These are phyloP conservation scores for Coemansia sp. DNA, from an alignment of 192 early-diverging fungal genomes.

Conservation along the genomic window DNA sequence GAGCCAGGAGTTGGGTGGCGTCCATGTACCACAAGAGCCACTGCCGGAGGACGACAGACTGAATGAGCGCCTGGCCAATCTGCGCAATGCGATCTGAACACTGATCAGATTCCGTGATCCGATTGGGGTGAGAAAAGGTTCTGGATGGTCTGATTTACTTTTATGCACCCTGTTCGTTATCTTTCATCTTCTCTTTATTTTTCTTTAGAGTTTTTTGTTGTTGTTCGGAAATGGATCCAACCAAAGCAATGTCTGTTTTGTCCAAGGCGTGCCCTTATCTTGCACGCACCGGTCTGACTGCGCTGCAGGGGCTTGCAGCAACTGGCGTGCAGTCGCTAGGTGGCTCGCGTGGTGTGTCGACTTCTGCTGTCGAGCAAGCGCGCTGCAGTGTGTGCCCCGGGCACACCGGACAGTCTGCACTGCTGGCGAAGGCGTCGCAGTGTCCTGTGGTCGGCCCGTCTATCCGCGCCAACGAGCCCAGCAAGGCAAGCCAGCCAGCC, in stretches of 20 bases:
- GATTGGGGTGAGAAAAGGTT: background rate
- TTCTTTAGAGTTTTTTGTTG: background rate
- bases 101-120: background rate
- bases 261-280: conserved; percentile 52
- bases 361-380: conserved; percentile 42
- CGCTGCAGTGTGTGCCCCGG: conserved; percentile 50
- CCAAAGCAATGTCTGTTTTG: conserved; percentile 52
- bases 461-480: conserved; percentile 39
- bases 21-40: conserved; percentile 48
- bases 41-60: conserved; percentile 60
- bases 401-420: conserved; percentile 52
- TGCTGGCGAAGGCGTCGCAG: conserved; percentile 52
- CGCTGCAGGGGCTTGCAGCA: conserved; percentile 38
- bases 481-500: conserved; percentile 5
- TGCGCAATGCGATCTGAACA: conserved; percentile 56
- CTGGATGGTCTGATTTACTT: background rate
- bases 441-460: conserved; percentile 52
- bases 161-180: background rate
- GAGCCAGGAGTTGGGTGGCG: conserved; percentile 52
- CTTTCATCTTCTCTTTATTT: background rate
- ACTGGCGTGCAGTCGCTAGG: conserved; percentile 5
- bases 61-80: conserved; percentile 61
- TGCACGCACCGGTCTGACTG: conserved; percentile 44
- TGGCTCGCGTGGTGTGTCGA: conserved; percentile 30
- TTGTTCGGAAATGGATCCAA: conserved; percentile 33